Conservation (phyloP, 2,329 filamentous ascomycete genomes). For the Juglanconis sp. region DNA sequence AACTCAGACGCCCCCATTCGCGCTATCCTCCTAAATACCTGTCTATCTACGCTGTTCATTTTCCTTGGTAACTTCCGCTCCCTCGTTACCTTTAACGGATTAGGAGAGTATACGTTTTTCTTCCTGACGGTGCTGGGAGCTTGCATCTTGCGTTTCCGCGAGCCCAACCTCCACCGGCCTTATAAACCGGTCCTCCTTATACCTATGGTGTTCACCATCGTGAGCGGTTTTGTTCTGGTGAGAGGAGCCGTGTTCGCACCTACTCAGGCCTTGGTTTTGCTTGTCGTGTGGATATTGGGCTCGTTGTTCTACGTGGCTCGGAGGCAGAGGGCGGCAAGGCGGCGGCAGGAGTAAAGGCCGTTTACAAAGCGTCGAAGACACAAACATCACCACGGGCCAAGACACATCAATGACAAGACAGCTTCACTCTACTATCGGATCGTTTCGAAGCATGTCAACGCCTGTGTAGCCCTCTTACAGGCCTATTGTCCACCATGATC, state of each 20-base stretch:
- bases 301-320: slow-evolving; percentile 37
- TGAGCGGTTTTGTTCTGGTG: slow-evolving; percentile 58
- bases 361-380: no score
- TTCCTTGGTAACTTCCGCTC: slow-evolving; percentile 58
- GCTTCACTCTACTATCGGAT: no score
- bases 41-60: slow-evolving; percentile 55
- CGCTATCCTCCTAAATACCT: slow-evolving; percentile 47
- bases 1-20: slow-evolving; percentile 51
- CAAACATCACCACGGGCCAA: no score
- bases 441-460: neutral
- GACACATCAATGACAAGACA: no score
- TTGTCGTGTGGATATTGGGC: slow-evolving; percentile 49
- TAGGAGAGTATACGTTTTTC: slow-evolving; percentile 62
- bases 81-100: slow-evolving; percentile 57
- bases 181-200: slow-evolving; percentile 52
- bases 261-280: slow-evolving; percentile 48
- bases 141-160: slow-evolving; percentile 52
- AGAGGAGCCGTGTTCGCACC: slow-evolving; percentile 59
- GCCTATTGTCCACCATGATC: neutral
- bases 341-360: neutral
- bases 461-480: neutral
- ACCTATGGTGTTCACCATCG: slow-evolving; percentile 50
- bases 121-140: slow-evolving; percentile 60
- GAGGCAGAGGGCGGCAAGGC: neutral
- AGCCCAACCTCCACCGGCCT: slow-evolving; percentile 52